These are phyloP conservation scores for Nigrospora osmanthi DNA, from an alignment of 2,329 filamentous ascomycete genomes.

Conservation along the genomic window DNA sequence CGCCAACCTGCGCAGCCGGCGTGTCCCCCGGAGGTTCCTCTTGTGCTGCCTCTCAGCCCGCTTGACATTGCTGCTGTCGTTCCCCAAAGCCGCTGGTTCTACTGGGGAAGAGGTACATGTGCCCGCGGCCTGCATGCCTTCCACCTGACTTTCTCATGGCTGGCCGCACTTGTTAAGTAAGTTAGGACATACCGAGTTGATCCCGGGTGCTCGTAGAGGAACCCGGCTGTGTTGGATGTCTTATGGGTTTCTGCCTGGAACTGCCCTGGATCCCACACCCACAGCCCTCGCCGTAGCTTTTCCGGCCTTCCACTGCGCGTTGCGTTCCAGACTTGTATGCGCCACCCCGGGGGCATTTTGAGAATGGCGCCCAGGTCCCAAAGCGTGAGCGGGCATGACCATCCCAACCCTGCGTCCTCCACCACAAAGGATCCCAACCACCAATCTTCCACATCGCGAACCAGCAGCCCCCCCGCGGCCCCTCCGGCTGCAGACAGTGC, in stretches of 20 bases:
- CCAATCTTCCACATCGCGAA: slow-evolving; percentile 19
- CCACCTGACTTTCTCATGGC: no score
- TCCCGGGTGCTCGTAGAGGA: neutral
- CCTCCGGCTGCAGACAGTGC: slow-evolving; percentile 13
- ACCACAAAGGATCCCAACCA: slow-evolving; percentile 19
- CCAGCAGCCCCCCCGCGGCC: slow-evolving; percentile 17
- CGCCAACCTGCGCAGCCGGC: no score
- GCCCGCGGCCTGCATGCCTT: no score
- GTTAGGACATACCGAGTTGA: no score
- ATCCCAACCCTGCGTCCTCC: slow-evolving; percentile 25
- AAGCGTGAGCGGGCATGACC: slow-evolving; percentile 20
- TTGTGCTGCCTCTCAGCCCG: no score
- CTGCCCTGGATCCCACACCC: slow-evolving; percentile 6
- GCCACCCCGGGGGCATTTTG: slow-evolving; percentile 24
- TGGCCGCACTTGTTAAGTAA: no score
- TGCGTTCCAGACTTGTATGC: slow-evolving; percentile 16
- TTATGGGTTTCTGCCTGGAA: slow-evolving; percentile 16
- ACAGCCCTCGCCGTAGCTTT: slow-evolving; percentile 13
- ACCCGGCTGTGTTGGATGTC: slow-evolving; percentile 5
- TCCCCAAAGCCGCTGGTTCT: no score
- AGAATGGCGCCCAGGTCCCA: slow-evolving; percentile 25
- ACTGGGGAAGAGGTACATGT: no score
- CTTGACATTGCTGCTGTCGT: no score
- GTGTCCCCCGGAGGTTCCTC: no score
- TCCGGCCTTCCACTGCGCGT: slow-evolving; percentile 20